A percentile compares a stretch with the other conserved stretches of the same genome.
phyloP scores from a whole-genome alignment of 164 flowering plant genomes.

The Tetrastigma voinierianum region DNA sequence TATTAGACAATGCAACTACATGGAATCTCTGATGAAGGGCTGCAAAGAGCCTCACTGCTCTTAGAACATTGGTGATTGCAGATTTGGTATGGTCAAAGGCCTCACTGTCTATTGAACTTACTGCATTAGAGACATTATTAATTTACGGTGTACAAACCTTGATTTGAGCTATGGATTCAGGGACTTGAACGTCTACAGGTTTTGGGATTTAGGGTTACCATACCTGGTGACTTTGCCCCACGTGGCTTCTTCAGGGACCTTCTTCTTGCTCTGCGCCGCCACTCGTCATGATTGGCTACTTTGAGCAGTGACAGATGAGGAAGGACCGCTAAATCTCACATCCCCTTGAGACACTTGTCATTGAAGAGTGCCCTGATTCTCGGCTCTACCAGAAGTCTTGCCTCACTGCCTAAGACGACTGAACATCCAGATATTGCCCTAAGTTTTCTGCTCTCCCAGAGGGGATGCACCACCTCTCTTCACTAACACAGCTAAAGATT shows the following conservation, averaged over 20 bases:
- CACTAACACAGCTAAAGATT: not conserved
- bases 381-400: slow-evolving; percentile 4
- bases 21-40: not conserved
- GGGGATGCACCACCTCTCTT: not conserved
- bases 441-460: not conserved
- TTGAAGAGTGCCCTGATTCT: not conserved
- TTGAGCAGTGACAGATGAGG: not conserved
- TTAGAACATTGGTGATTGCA: not conserved
- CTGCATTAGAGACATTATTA: not conserved
- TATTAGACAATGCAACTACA: not conserved
- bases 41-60: not conserved
- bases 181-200: too few relatives aligned
- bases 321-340: not conserved
- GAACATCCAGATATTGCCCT: slow-evolving; percentile 6
- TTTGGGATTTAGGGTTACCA: too few relatives aligned
- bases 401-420: not conserved
- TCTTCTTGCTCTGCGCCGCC: too few relatives aligned
- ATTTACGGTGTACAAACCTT: not conserved
- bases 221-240: too few relatives aligned
- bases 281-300: too few relatives aligned
- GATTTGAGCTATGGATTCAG: not conserved
- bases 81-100: not conserved
- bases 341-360: not conserved
- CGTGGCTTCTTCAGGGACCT: too few relatives aligned
- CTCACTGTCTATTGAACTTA: not conserved